Base-by-base conservation (phyloP, 2,329 filamentous ascomycete species). In the Epicoccum nigrum region DNA sequence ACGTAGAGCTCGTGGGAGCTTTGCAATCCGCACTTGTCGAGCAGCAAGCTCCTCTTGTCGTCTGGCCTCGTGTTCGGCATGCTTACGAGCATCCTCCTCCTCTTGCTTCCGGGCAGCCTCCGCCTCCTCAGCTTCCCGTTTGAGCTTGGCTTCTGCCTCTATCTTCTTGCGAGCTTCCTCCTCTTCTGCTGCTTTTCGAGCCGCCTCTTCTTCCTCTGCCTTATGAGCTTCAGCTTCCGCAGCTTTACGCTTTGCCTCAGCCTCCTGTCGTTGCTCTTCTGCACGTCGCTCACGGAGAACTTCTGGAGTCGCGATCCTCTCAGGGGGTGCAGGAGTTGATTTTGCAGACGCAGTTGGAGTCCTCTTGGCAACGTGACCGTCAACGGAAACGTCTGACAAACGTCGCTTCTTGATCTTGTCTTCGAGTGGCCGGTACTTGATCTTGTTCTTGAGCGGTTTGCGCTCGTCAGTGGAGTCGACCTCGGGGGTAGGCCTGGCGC, bases 401-500 rank as follows among this genome's bases (percentile, higher is more conserved):
- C 66, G 64, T 21, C 65, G 61, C 34, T 69, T 72, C 46, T 61
- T 67, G 33, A 65, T 60, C 47, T 68, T 71, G 33, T 69, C 69
- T 8, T 73, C 69, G 35, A 68, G 55, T 5, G 62, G 58, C 35
- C 65, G 65, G 43, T 69, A 65, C 41, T 70, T 70, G 52, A 69
- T 64, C 40, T 67, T 65, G 23, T 63, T 68, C 51, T 68, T 72
- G 19, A 62, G 38, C 9, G 55, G 45, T 38, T 68, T 71, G 30
- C 64, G 63, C 48, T 73, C 70, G 30, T 73, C 70, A 3, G 65
- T 67, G 13, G 70, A 72, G 7, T 73, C 69, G 4, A 65, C 55
- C 28, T 71, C 70, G 13, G 68, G 64, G 3, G 67, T 73, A 23
- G 66, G 65, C 45, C 70, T 70, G 44, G 63, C 48, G 39, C 56